These are phyloP conservation scores for Diaporthe batatas DNA, from an alignment of 2,329 filamentous ascomycete species.

Conservation along the genomic window DNA sequence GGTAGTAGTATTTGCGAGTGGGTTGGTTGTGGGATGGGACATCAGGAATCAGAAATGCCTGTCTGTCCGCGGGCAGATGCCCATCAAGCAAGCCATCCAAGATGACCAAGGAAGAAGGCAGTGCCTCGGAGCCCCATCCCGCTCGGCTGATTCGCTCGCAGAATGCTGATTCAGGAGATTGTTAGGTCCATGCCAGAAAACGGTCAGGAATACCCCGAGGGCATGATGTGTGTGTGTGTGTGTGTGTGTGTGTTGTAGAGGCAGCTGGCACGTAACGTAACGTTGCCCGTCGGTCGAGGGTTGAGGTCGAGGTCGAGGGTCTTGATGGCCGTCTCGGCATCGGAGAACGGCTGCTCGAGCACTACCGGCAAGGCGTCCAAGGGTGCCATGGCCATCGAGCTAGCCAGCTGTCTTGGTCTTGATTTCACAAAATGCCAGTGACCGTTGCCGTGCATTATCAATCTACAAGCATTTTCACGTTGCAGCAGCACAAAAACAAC, in stretches of 20 bases:
- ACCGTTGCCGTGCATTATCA: too few relatives aligned
- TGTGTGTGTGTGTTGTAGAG: conserved; percentile 12
- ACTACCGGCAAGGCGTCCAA: not conserved
- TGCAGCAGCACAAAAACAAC: not conserved
- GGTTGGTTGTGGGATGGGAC: not conserved
- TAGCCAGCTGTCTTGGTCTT: not conserved
- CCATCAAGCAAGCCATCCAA: too few relatives aligned
- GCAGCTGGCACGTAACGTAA: conserved; percentile 25
- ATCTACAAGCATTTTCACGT: not conserved
- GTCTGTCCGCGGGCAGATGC: not conserved
- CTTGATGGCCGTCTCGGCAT: conserved; percentile 20
- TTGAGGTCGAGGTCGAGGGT: too few relatives aligned
- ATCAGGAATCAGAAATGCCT: too few relatives aligned
- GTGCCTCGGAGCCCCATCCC: conserved; percentile 1
- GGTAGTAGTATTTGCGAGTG: not conserved
- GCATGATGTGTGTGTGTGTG: not conserved
- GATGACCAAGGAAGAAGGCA: not conserved
- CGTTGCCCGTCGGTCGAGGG: conserved; percentile 9
- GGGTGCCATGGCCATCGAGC: not conserved
- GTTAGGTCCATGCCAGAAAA: not conserved
- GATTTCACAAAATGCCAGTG: too few relatives aligned
- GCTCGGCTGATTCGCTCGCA: not conserved
- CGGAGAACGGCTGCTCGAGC: not conserved
- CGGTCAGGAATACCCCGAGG: conserved; percentile 5
- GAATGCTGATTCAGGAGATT: conserved; percentile 3